Evolutionary conservation across 768 basidiomycete genomes (phyloP).

Genomic region (Boletus insuetus): DNA sequence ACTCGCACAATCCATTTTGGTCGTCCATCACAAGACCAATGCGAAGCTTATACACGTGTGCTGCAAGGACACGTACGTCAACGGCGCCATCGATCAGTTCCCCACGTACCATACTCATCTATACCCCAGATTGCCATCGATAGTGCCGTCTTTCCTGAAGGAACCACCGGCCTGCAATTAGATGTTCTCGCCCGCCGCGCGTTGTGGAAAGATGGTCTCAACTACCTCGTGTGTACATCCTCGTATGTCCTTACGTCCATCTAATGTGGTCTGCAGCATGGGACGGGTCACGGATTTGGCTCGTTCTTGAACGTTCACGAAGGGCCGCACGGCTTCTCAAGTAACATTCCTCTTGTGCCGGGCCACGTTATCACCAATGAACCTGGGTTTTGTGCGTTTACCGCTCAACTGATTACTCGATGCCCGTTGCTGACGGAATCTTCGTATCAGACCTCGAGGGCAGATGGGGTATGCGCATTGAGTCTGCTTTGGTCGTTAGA

Average conservation of each 20-base stretch:
- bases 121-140: conserved; percentile 80
- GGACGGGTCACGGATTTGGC: conserved; percentile 89
- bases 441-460: conserved; percentile 60
- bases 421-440: conserved; percentile 14
- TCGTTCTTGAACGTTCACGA: conserved; percentile 85
- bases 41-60: conserved; percentile 91
- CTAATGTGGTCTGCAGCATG: conserved; percentile 55
- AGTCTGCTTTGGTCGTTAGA: conserved; percentile 78
- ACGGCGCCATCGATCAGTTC: conserved; percentile 16
- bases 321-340: conserved; percentile 78
- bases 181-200: conserved; percentile 89
- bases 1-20: conserved; percentile 86
- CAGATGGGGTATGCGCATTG: conserved; percentile 88
- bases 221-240: conserved; percentile 59
- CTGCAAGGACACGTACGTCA: conserved; percentile 89
- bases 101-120: conserved; percentile 17
- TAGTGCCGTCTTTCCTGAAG: conserved; percentile 85
- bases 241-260: conserved; percentile 3
- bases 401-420: conserved; percentile 7
- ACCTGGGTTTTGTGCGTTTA: conserved; percentile 81
- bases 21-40: conserved; percentile 78
- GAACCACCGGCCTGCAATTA: conserved; percentile 77
- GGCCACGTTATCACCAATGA: conserved; percentile 95
- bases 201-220: conserved; percentile 82
- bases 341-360: conserved; percentile 63